Base-by-base conservation (phyloP, 768 basidiomycete genomes). In the Arthromyces matolae region DNA sequence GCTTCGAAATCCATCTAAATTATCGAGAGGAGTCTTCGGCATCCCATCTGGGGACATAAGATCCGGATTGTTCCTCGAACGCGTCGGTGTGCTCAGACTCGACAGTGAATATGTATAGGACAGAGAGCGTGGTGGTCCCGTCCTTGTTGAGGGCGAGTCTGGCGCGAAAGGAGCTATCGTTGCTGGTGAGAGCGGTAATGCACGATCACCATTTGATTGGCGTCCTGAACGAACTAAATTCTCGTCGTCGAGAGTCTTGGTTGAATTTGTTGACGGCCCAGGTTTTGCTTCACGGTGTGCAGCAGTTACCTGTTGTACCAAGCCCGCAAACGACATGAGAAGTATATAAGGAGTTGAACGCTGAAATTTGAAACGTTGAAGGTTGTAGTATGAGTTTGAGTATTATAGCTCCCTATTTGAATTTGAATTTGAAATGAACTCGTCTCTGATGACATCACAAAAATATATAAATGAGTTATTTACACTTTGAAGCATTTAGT, bases 51-150 rank as follows among this genome's bases (percentile, higher is more conserved):
- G 62, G 56, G 53, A 43, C 50, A 49, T 32, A 14, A 45, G 45
- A 22, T 45, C 60, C 14, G 54, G 60, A 23, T 60, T 63, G 35
- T 68, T 49, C 8, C 57, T 59, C 2, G 65, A 52, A 35, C 57
- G 47, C 34, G 59, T 59, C 22, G 73, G 66, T 1, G 81, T n/a
- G n/a, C n/a, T n/a, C n/a, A n/a, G n/a, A n/a, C n/a, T n/a, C n/a
- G n/a, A 75, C 16, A 61, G 65, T 1, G 80, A 70, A 25, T 76
- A 65, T 7, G 80, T 73, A 56, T 79, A 84, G 3, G 84, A 85
- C 22, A 88, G 68, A 0, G 86, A 85, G 32, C 86, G 76, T 4
- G 86, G 87, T 25, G 86, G 84, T 10, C 86, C 87, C 4, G 86
- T 88, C 42, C 86, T 72, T 40, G 70, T 69, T 5, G 84, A 78